These are phyloP conservation scores for Laguncularia racemosa DNA, from an alignment of 345 rosid genomes.

Conservation along the genomic window DNA sequence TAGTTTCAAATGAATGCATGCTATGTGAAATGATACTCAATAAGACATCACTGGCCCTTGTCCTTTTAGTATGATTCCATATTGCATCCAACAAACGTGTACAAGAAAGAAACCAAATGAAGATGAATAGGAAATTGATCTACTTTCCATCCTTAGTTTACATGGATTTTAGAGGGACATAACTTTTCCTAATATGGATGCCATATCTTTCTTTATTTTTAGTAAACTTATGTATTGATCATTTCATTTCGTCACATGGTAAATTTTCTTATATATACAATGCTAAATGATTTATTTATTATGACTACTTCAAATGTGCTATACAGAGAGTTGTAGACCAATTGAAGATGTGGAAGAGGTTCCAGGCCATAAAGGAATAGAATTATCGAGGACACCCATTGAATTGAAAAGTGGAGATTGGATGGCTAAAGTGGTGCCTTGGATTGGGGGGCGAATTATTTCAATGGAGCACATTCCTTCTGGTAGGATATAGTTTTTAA, in stretches of 20 bases:
- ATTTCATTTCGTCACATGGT: not conserved
- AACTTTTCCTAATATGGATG: not conserved
- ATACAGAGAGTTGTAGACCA: constrained; percentile 49
- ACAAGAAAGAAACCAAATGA: too few species aligned
- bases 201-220: constrained; percentile 1
- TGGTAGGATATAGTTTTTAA: constrained; percentile 34
- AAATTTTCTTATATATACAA: constrained; percentile 1
- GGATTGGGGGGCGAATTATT: constrained; percentile 91
- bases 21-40: too few species aligned
- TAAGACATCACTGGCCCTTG: too few species aligned
- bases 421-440: constrained; percentile 70
- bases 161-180: too few species aligned
- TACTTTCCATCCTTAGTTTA: too few species aligned
- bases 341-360: constrained; percentile 53
- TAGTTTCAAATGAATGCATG: too few species aligned
- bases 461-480: constrained; percentile 90
- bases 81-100: too few species aligned
- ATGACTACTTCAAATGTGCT: not conserved
- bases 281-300: too few species aligned
- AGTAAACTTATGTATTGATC: not conserved
- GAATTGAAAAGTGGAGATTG: constrained; percentile 67
- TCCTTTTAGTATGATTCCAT: too few species aligned
- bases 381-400: constrained; percentile 55
- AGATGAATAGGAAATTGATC: too few species aligned
- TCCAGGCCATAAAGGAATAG: constrained; percentile 50